phyloP scores from a whole-genome alignment of 495 filamentous ascomycete species.

The Lasiosphaeria ovina region DNA sequence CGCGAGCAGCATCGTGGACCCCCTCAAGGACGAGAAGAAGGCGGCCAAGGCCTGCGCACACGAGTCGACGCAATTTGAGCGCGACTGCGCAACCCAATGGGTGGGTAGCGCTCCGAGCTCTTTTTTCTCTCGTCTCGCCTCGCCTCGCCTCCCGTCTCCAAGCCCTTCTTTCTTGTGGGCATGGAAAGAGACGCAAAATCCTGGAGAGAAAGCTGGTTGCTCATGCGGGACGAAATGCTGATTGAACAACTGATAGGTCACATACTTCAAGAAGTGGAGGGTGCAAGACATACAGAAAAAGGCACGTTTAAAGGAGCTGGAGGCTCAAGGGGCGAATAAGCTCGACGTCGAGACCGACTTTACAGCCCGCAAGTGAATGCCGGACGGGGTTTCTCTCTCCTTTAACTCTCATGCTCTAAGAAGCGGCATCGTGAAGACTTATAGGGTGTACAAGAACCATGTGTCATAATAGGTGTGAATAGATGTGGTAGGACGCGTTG shows the following conservation, averaged over 20 bases:
- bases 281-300: conserved; percentile 89
- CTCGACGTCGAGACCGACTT: conserved; percentile 42
- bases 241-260: conserved; percentile 51
- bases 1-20: conserved; percentile 74
- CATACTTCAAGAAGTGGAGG: conserved; percentile 94
- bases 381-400: too few species aligned
- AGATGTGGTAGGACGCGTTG: too few species aligned
- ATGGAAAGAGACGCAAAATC: too few species aligned
- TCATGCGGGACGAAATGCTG: not conserved
- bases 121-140: not conserved
- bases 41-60: conserved; percentile 64
- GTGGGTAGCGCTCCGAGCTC: conserved; percentile 16
- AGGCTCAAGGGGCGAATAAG: conserved; percentile 72
- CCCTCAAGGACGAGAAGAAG: conserved; percentile 66
- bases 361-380: conserved; percentile 19
- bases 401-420: too few species aligned
- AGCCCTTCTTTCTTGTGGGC: not conserved
- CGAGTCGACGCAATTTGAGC: conserved; percentile 66
- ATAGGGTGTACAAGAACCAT: too few species aligned
- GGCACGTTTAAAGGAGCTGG: conserved; percentile 71
- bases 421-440: too few species aligned
- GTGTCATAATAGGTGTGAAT: too few species aligned
- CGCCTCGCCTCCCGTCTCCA: conserved; percentile 1
- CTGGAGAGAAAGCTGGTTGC: too few species aligned
- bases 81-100: conserved; percentile 60